Conservation (phyloP, 345 rosid species). For the Populus pruinosa region DNA sequence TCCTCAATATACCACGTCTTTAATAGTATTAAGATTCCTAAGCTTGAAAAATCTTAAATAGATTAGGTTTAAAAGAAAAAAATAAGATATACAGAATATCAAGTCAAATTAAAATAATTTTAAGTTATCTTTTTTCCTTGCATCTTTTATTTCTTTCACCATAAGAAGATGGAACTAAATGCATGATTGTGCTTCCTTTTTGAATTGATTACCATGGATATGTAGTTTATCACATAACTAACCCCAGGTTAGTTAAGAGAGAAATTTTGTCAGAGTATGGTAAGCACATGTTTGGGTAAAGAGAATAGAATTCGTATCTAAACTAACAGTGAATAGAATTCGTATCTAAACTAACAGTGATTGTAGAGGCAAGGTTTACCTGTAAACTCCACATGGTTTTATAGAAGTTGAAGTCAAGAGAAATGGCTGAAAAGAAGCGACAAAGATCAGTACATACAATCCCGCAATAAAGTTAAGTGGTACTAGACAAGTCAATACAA, state of each 20-base stretch:
- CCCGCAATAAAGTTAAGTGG: background rate
- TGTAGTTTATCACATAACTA: background rate
- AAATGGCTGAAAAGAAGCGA: constrained; percentile 52
- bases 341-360: background rate
- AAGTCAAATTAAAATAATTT: background rate
- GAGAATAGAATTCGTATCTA: background rate
- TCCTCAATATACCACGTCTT: background rate
- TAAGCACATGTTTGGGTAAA: background rate
- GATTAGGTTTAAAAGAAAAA: background rate
- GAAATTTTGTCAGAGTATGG: background rate
- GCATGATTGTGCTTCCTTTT: background rate
- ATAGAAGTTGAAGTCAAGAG: constrained; percentile 93
- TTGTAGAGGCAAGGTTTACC: constrained; percentile 38
- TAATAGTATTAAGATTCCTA: background rate
- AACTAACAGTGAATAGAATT: background rate
- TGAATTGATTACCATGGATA: background rate
- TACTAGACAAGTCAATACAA: constrained; percentile 10
- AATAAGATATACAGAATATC: background rate
- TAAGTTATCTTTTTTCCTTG: background rate
- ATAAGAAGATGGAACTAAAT: background rate
- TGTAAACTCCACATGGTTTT: constrained; percentile 97
- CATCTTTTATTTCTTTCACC: background rate
- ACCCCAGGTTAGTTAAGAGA: background rate
- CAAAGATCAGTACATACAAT: background rate
- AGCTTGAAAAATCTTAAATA: background rate